These are phyloP conservation scores for Leersia perrieri DNA, from an alignment of 176 grass and related monocot species.

Conservation along the genomic window DNA sequence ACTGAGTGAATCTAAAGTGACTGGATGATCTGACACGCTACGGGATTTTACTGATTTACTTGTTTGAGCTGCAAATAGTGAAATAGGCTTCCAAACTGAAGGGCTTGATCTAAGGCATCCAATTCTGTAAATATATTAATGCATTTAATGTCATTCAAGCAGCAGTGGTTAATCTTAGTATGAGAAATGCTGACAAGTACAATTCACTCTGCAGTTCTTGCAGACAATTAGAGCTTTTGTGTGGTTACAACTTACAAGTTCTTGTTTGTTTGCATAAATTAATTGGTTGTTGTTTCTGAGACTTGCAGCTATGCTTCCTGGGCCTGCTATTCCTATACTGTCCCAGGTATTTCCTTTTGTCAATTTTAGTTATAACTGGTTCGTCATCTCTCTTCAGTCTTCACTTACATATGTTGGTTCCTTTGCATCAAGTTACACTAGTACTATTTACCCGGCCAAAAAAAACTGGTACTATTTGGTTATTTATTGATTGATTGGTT, in stretches of 20 bases:
- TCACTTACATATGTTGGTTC: neutral
- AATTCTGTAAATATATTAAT: neutral
- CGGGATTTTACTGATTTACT: neutral
- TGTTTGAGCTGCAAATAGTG: neutral
- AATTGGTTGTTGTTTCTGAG: conserved; percentile 9
- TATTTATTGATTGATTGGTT: neutral
- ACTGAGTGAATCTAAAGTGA: conserved; percentile 20
- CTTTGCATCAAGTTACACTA: neutral
- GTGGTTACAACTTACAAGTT: neutral
- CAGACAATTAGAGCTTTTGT: neutral
- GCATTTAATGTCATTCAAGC: neutral
- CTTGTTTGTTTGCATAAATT: neutral
- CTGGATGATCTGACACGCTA: neutral
- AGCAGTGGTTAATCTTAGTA: neutral
- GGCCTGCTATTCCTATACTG: conserved; percentile 87
- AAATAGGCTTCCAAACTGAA: neutral
- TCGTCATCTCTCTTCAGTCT: conserved; percentile 1
- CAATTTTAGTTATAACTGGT: neutral
- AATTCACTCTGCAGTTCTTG: neutral
- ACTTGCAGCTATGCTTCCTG: conserved; percentile 79
- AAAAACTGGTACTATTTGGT: too few relatives aligned
- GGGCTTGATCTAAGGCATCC: neutral
- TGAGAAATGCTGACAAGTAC: neutral
- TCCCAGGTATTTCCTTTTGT: conserved; percentile 66
- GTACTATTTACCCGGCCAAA: too few relatives aligned